phyloP scores from a whole-genome alignment of 1,284 basidiomycete genomes.

The Macrocybe sp. region DNA sequence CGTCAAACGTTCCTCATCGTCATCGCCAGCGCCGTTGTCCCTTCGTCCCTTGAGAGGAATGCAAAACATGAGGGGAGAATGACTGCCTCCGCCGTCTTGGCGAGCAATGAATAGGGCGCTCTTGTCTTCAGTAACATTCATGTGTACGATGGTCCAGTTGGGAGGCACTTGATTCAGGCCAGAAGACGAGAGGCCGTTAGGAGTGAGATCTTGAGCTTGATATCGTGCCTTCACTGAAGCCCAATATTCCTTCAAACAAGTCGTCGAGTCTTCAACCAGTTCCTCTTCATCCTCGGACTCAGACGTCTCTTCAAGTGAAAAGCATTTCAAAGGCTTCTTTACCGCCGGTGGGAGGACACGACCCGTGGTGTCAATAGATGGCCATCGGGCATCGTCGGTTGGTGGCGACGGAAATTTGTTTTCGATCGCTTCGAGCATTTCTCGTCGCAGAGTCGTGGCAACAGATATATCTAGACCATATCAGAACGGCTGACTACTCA shows the following conservation, averaged over 20 bases:
- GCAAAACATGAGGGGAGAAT: constrained; percentile 74
- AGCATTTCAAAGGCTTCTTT: constrained; percentile 9
- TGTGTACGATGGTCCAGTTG: constrained; percentile 84
- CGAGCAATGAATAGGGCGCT: constrained; percentile 83
- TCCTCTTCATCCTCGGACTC: constrained; percentile 31
- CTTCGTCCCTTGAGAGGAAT: constrained; percentile 84
- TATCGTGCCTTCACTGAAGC: constrained; percentile 50
- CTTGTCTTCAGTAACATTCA: constrained; percentile 80
- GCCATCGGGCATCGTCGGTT: constrained; percentile 68
- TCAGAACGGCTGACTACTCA: neutral
- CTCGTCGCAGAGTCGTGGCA: constrained; percentile 75
- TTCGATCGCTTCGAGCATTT: constrained; percentile 68
- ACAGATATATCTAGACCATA: constrained; percentile 54
- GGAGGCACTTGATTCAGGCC: constrained; percentile 53
- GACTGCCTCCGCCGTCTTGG: constrained; percentile 49
- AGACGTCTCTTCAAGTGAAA: constrained; percentile 7
- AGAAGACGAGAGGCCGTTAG: constrained; percentile 30
- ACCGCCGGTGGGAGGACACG: constrained; percentile 27
- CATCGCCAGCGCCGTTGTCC: constrained; percentile 56
- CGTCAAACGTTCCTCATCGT: constrained; percentile 69
- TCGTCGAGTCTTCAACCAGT: constrained; percentile 29
- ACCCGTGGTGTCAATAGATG: constrained; percentile 41
- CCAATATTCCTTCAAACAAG: constrained; percentile 55
- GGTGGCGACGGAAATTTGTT: constrained; percentile 50
- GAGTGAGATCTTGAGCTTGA: constrained; percentile 37